phyloP scores from a whole-genome alignment of 257 asterid species.

The Sherardia arvensis region DNA sequence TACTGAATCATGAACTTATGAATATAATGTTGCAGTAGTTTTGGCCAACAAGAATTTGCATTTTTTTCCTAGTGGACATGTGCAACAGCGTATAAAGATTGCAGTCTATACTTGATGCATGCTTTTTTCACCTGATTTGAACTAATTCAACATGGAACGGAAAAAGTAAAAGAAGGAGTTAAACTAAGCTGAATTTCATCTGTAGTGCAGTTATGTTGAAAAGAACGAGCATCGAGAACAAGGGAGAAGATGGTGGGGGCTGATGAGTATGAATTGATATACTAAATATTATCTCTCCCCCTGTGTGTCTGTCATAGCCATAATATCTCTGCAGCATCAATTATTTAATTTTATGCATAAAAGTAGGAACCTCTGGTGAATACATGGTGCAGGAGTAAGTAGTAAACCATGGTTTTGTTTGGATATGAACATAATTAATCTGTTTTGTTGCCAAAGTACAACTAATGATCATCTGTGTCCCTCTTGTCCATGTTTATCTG shows the following conservation, averaged over 20 bases:
- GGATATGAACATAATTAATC: constrained; percentile 8
- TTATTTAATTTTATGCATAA: constrained; percentile 3
- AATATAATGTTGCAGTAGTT: neutral
- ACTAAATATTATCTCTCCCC: neutral
- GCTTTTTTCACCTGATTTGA: neutral
- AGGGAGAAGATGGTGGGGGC: neutral
- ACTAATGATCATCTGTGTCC: constrained; percentile 14
- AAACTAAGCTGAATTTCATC: neutral
- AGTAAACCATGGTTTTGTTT: constrained; percentile 36
- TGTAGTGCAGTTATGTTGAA: neutral
- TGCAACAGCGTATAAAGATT: constrained; percentile 25
- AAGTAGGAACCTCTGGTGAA: constrained; percentile 25
- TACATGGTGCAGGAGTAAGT: constrained; percentile 9
- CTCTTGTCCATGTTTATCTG: constrained; percentile 13
- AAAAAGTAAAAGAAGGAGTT: neutral
- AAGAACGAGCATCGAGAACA: neutral
- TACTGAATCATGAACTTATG: neutral
- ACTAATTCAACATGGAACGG: neutral
- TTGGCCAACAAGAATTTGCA: constrained; percentile 8
- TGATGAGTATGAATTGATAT: neutral
- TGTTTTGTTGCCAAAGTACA: neutral
- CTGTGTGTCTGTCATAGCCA: neutral
- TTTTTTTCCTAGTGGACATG: constrained; percentile 26
- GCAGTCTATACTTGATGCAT: neutral
- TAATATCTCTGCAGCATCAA: neutral